Evolutionary conservation across 2,329 filamentous ascomycete species (phyloP), one percentile per base, ranked within the genome.

Genomic region (Tothia fuscella): DNA sequence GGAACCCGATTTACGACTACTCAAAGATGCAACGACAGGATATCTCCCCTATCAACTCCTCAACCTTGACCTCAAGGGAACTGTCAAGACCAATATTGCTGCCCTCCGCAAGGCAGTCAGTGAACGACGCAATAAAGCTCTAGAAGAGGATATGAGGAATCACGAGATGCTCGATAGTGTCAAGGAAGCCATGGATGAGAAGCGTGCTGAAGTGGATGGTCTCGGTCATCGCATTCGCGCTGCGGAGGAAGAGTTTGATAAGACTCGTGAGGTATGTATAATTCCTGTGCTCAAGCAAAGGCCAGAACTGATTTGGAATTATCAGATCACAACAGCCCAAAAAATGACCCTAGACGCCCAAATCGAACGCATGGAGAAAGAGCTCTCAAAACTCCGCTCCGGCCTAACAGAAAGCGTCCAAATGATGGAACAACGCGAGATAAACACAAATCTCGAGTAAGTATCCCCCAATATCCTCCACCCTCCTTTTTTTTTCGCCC

Each of bases 291-390:
- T n/a, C 6, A n/a, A 40, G 3, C 26, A n/a, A n/a, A n/a, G n/a
- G n/a, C n/a, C n/a, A n/a, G n/a, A n/a, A n/a, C 24, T 47, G 35
- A 10, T 9, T 9, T 10, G 33, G 10, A 30, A 10, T 24, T 44
- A 35, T 42, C 24, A 65, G 48, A 76, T 77, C 45, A 89, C 83
- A 6, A 83, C 75, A 34, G 84, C 87, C 14, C 86, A 94, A 58
- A 93, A 93, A 64, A 76, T 89, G 57, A 81, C 80, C 6, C 85
- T 80, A 2, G 91, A 96, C 57, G 78, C 88, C 6, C 89, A 96
- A 60, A 94, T 98, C 53, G 91, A 98, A 63, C 91, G 91, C 68
- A 93, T 95, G 81, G 91, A 98, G 64, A 95, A 94, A 62, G 88
- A 98, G 59, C 68, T 98, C n/a, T 82, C 84, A 35, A 85, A 87